phyloP scores from a whole-genome alignment of 2,329 filamentous ascomycete species.

The Fusarium duplospermum region DNA sequence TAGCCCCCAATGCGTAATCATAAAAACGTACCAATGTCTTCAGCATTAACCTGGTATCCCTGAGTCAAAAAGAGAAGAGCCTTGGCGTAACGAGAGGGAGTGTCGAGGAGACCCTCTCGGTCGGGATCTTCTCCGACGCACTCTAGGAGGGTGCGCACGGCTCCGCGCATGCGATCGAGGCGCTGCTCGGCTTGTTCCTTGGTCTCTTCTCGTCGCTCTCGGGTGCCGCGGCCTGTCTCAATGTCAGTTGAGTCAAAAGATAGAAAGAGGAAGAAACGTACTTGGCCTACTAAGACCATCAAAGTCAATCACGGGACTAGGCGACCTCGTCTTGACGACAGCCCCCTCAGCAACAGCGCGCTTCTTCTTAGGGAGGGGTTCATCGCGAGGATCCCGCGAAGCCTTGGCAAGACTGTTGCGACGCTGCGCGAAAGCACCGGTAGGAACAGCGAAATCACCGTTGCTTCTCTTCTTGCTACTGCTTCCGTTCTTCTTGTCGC shows the following conservation, averaged over 20 bases:
- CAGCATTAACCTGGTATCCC: slow-evolving; percentile 94
- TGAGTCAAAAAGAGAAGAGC: slow-evolving; percentile 96
- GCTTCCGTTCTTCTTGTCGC: slow-evolving; percentile 39
- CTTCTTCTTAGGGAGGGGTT: slow-evolving; percentile 58
- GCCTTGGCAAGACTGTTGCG: slow-evolving; percentile 69
- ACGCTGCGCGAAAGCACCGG: slow-evolving; percentile 53
- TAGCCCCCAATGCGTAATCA: not conserved
- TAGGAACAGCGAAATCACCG: slow-evolving; percentile 39
- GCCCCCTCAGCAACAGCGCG: slow-evolving; percentile 39
- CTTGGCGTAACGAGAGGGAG: slow-evolving; percentile 90
- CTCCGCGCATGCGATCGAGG: slow-evolving; percentile 68
- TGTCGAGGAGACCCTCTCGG: slow-evolving; percentile 72
- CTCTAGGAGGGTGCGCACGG: slow-evolving; percentile 74
- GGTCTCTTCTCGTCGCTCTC: slow-evolving; percentile 69
- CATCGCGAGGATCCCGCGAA: slow-evolving; percentile 70
- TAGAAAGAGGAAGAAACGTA: slow-evolving; percentile 45
- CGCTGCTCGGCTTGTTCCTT: slow-evolving; percentile 57
- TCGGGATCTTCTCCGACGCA: slow-evolving; percentile 77
- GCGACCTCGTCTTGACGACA: slow-evolving; percentile 46
- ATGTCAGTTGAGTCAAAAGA: not conserved
- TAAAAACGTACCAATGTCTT: slow-evolving; percentile 71
- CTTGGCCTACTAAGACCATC: slow-evolving; percentile 71
- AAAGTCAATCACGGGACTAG: slow-evolving; percentile 70
- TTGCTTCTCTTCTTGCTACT: slow-evolving; percentile 30
- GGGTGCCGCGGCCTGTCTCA: slow-evolving; percentile 69